Conservation (phyloP, 257 asterid species). For the Anisodus acutangulus region DNA sequence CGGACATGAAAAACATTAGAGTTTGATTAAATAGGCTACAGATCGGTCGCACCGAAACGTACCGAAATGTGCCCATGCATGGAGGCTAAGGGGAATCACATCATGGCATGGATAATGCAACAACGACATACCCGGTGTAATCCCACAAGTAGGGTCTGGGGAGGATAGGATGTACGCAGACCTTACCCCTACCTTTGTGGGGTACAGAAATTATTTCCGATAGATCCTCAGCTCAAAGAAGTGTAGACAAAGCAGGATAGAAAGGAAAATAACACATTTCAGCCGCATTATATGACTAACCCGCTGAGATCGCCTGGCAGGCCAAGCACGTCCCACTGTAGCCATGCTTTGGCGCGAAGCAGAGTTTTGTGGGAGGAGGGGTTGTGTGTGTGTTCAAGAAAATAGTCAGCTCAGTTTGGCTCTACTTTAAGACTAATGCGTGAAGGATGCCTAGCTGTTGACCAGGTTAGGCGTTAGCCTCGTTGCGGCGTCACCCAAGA, state of each 20-base stretch:
- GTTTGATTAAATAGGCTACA: constrained; percentile 3
- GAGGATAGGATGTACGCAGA: too few relatives aligned
- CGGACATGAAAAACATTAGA: not conserved
- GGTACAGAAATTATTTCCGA: too few relatives aligned
- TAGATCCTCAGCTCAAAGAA: not conserved
- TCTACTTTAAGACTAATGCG: not conserved
- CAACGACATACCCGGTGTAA: not conserved
- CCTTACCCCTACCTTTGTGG: too few relatives aligned
- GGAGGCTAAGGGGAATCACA: not conserved
- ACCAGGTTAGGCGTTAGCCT: not conserved
- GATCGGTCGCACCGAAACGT: not conserved
- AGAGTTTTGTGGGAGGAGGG: not conserved
- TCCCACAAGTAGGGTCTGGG: too few relatives aligned
- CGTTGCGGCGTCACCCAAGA: not conserved
- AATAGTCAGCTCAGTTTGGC: not conserved
- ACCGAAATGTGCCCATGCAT: not conserved
- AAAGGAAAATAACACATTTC: not conserved
- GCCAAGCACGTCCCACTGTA: not conserved
- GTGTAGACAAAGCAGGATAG: not conserved
- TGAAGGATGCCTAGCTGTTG: not conserved
- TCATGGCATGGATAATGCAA: not conserved
- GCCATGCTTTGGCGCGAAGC: not conserved
- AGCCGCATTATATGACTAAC: not conserved
- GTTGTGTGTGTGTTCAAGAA: not conserved
- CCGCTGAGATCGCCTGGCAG: not conserved